A percentile compares a stretch with the other conserved stretches of the same genome.
These are phyloP conservation scores for Aspergillus flavus DNA, from an alignment of 2,329 filamentous ascomycete species.

Conservation along the genomic window DNA sequence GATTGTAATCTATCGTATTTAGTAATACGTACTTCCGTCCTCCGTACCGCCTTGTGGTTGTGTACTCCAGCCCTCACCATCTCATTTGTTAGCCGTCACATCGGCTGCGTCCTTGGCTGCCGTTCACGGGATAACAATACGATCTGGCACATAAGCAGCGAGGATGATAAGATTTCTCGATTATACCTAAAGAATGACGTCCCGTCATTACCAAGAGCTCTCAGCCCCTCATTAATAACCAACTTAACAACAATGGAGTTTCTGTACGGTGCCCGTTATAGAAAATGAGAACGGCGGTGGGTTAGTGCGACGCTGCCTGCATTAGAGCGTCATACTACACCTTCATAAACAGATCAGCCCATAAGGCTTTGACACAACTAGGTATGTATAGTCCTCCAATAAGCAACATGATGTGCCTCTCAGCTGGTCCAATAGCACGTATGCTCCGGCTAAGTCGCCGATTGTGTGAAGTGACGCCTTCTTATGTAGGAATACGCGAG, in stretches of 20 bases:
- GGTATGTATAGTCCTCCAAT: neutral
- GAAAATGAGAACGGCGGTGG: neutral
- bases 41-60: constrained; percentile 7
- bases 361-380: neutral
- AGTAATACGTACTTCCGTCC: neutral
- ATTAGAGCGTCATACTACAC: constrained; percentile 9
- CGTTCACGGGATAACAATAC: neutral
- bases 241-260: neutral
- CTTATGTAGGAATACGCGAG: neutral
- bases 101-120: neutral
- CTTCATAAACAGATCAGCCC: constrained; percentile 10
- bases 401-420: neutral
- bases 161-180: neutral
- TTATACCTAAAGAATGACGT: neutral
- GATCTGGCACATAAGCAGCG: neutral
- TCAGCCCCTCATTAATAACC: neutral
- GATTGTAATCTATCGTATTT: neutral
- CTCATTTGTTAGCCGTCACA: neutral
- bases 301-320: constrained; percentile 4
- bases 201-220: neutral
- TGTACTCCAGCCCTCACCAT: neutral
- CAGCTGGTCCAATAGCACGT: constrained; percentile 2
- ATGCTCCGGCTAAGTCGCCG: neutral
- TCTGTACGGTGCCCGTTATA: neutral
- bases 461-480: neutral